Base-by-base conservation (phyloP, 257 asterid genomes). In the Jacaranda copaia region DNA sequence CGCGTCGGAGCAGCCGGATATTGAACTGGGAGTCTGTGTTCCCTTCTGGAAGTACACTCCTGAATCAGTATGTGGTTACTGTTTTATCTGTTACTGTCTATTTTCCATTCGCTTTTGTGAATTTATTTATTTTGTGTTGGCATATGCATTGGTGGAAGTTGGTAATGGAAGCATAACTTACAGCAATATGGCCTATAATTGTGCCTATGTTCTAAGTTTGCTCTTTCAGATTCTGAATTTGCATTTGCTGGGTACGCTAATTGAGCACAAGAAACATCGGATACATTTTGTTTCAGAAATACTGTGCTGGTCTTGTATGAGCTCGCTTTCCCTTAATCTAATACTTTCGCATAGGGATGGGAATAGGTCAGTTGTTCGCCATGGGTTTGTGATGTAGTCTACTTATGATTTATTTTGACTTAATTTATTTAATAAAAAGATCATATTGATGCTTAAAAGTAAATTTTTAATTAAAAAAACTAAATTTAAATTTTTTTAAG, bases 1-100 rank as follows among this genome's bases (percentile, higher is more conserved):
- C 68, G 97, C 97, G 72, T 80, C 88, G 88, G 97, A 94, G 52
- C 97, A 90, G 81, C 91, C 92, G 63, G 98, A 94, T 78, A 71
- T 92, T 63, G 98, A 94, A 80, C 97, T 96, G 32, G 98, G 97
- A 19, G 96, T 94, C 58, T 92, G 97, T 82, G 67, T 92, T 72
- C 98, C 98, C 19, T 94, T 92, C 58, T 88, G 98, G 65, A 94
- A 94, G 88, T 94, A 94, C 72, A 85, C 90, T 6, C 97, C 98
- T 0, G 85, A 88, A 88, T 77, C 80, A 52, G 98, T 94, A 85
- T 52, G 91, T 78, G 5, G 18, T 68, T 48, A 35, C 58, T 66
- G 25, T 39, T 25, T 42, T 11, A 10, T 25, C 3, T 48, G 6
- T 45, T 18, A 8, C 59, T 12, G 45, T 66, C 49, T 13, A 38